Conservation (phyloP, 192 early-diverging fungal species). For the Allomyces arbusculus region DNA sequence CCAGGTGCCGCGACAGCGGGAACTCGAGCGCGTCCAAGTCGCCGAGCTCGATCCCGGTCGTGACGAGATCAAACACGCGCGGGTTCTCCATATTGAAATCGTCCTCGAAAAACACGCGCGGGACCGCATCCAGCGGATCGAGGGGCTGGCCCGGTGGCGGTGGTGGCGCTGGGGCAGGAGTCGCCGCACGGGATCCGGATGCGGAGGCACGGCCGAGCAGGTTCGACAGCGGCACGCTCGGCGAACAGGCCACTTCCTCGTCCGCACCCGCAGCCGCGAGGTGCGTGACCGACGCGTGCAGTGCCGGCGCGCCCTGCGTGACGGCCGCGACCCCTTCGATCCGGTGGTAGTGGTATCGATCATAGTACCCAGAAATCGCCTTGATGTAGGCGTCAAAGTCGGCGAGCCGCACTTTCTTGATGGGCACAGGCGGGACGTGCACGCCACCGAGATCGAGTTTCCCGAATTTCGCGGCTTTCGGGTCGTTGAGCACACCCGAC, state of each 20-base stretch:
- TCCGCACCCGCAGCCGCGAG: slow-evolving; percentile 12
- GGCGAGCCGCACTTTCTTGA: slow-evolving; percentile 39
- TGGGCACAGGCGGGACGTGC: slow-evolving; percentile 28
- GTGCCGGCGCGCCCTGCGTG: slow-evolving; percentile 22
- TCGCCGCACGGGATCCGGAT: slow-evolving; percentile 26
- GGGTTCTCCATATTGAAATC: slow-evolving; percentile 79
- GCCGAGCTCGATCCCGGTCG: slow-evolving; percentile 42
- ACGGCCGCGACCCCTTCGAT: slow-evolving; percentile 15
- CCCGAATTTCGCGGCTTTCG: slow-evolving; percentile 23
- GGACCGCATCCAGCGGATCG: slow-evolving; percentile 64
- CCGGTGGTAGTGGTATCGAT: slow-evolving; percentile 39
- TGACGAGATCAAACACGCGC: slow-evolving; percentile 59
- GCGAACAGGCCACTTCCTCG: slow-evolving; percentile 13
- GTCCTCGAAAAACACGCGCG: slow-evolving; percentile 65
- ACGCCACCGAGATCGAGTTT: slow-evolving; percentile 26
- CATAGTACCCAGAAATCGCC: slow-evolving; percentile 49
- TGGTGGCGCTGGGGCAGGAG: slow-evolving; percentile 8
- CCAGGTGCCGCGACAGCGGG: slow-evolving; percentile 69
- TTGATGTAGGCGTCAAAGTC: slow-evolving; percentile 80
- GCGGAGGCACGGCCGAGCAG: slow-evolving; percentile 25
- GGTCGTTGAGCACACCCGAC: slow-evolving; percentile 53
- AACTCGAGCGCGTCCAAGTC: slow-evolving; percentile 66
- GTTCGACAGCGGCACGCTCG: slow-evolving; percentile 22
- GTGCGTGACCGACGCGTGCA: slow-evolving; percentile 22
- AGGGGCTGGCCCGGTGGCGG: slow-evolving; percentile 13